Conservation (phyloP, 1,284 basidiomycete genomes). For the Fomitopsis betulina region DNA sequence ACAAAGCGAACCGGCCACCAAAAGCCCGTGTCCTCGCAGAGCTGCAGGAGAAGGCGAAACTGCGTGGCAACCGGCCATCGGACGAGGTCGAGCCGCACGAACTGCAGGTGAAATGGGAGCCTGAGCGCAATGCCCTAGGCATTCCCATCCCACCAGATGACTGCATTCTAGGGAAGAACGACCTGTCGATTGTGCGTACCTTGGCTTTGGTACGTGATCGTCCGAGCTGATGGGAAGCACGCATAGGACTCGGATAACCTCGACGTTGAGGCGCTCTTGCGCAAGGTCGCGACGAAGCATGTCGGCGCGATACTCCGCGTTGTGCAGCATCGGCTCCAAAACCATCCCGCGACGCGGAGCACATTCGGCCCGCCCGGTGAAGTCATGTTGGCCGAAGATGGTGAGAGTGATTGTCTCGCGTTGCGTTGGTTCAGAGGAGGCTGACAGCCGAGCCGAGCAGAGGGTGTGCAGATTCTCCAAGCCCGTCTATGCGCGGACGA, state of each 20-base stretch:
- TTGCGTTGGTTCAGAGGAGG: not conserved
- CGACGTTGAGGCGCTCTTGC: constrained; percentile 65
- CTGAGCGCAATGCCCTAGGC: constrained; percentile 55
- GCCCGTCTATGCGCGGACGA: constrained; percentile 71
- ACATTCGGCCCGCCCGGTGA: constrained; percentile 61
- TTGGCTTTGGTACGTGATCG: not conserved
- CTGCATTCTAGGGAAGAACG: constrained; percentile 31
- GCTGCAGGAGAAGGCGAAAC: constrained; percentile 58
- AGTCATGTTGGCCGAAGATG: constrained; percentile 47
- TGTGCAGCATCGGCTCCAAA: constrained; percentile 50
- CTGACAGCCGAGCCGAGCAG: constrained; percentile 26
- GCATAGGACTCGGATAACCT: constrained; percentile 58
- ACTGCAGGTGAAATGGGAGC: constrained; percentile 64
- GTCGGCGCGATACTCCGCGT: constrained; percentile 51
- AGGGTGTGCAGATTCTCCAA: constrained; percentile 50
- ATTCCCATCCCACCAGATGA: constrained; percentile 44
- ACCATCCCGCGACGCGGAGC: constrained; percentile 36
- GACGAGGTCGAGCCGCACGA: constrained; percentile 64
- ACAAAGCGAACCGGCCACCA: constrained; percentile 27
- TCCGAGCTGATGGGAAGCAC: not conserved
- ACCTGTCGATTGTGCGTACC: constrained; percentile 43
- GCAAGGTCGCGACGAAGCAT: constrained; percentile 56
- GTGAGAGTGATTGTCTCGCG: constrained; percentile 30
- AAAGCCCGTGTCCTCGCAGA: constrained; percentile 52
- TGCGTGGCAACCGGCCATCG: constrained; percentile 46